Base-by-base conservation (phyloP, 2,329 filamentous ascomycete genomes). In the Colletotrichum zoysiae region DNA sequence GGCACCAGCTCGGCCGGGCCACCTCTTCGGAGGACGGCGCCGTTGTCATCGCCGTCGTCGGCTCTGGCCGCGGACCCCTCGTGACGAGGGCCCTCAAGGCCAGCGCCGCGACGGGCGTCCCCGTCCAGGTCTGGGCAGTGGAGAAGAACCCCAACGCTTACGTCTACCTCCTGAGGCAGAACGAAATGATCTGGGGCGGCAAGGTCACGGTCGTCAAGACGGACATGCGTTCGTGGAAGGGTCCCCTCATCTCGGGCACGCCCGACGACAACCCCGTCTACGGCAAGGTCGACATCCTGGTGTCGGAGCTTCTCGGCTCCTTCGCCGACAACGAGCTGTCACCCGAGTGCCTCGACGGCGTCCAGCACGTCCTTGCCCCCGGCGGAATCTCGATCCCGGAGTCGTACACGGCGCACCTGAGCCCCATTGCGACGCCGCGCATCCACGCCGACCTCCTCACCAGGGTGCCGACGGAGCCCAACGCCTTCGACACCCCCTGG, bases 91-190 rank as follows among this genome's bases (percentile, higher is more conserved):
- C 94, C 1, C 84, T 99, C 35, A 90, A 90, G 72, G 97, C 96
- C 16, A 95, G 94, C 76, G 87, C 91, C 73, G 87, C 85, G 20
- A 92, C 94, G 1, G 91, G 92, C 1, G 91, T 98, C 4, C 86
- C 90, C 26, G 92, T 98, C 62, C 91, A 95, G 76, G 88, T 97
- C 57, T 98, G 95, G 91, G 96, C 94, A 0, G 90, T 99, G 4
- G 96, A 99, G 82, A 99, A 99, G 87, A 99, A 99, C 81, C 96
- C 94, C 5, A 98, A 99, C 78, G 96, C 96, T 0, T 98, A 95
- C 79, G 95, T 99, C 8, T 91, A 98, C 75, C 89, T 99, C 2
- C 90, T 97, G 73, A 89, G 93, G 33, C 94, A 97, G 78, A 98
- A 98, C 78, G 87, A 91, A 74, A 89, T 87, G 23, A 87, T 90